phyloP scores from a whole-genome alignment of 176 grass and related monocot genomes.

The Cymbopogon citratus region DNA sequence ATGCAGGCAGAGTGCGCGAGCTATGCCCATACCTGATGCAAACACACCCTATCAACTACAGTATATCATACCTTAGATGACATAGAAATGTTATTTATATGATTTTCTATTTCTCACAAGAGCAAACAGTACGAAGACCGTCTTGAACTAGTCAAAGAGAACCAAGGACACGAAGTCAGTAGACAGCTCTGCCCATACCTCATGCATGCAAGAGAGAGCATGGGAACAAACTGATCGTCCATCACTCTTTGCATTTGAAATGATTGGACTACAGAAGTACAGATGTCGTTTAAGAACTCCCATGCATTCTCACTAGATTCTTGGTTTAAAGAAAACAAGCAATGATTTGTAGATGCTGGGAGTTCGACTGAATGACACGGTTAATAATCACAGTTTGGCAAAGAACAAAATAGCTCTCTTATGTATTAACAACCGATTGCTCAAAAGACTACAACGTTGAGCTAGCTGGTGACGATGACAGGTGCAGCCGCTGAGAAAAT shows the following conservation, averaged over 20 bases:
- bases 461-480: conserved; percentile 3
- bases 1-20: too few species aligned
- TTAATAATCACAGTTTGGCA: conserved; percentile 1
- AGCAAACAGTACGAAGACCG: not conserved
- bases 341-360: not conserved
- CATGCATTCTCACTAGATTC: not conserved
- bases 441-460: conserved; percentile 28
- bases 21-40: not conserved
- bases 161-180: conserved; percentile 26
- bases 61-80: not conserved
- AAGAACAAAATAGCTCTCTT: conserved; percentile 29
- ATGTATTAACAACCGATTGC: conserved; percentile 43
- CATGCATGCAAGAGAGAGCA: not conserved
- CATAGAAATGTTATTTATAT: not conserved
- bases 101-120: not conserved
- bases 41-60: not conserved
- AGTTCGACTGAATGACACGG: not conserved
- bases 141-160: conserved; percentile 16
- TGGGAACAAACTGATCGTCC: conserved; percentile 34
- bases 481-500: conserved; percentile 25
- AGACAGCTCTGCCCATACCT: conserved; percentile 30
- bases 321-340: not conserved
- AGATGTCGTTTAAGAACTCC: not conserved
- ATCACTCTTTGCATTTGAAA: conserved; percentile 4
- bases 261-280: conserved; percentile 1